phyloP scores from a whole-genome alignment of 2,329 filamentous ascomycete genomes.

The Pseudopyricularia javanii region DNA sequence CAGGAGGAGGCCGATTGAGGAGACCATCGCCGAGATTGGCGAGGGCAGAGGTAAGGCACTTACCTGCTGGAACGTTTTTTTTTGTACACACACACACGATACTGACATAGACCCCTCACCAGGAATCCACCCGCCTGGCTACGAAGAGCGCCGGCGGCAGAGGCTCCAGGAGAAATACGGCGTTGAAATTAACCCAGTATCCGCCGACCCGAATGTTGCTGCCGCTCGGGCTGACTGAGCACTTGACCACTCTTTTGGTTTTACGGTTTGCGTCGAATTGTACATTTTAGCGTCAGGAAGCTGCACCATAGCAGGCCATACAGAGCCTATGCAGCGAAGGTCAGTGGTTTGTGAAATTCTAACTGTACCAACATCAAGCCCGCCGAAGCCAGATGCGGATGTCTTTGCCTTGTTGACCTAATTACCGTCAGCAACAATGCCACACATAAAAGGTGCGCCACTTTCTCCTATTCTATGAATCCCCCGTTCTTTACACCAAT shows the following conservation, averaged over 20 bases:
- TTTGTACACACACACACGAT: not conserved
- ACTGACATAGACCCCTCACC: conserved; percentile 1
- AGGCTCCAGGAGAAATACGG: conserved; percentile 80
- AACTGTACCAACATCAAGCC: conserved; percentile 1
- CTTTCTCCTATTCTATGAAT: not conserved
- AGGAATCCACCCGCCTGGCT: conserved; percentile 75
- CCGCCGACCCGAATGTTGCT: conserved; percentile 25
- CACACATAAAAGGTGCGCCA: not conserved
- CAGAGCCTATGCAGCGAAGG: not conserved
- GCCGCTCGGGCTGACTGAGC: not conserved
- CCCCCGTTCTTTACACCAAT: not conserved
- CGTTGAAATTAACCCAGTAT: conserved; percentile 64
- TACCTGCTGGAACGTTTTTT: too few relatives aligned
- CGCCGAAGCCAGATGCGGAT: not conserved
- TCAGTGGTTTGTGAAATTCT: not conserved
- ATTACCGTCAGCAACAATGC: not conserved
- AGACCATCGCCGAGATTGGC: conserved; percentile 71
- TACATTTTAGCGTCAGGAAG: conserved; percentile 3
- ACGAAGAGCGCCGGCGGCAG: conserved; percentile 71
- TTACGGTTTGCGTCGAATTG: conserved; percentile 1
- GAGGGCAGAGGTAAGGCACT: conserved; percentile 64
- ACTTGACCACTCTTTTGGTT: not conserved
- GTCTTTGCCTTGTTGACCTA: not conserved
- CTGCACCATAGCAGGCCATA: not conserved
- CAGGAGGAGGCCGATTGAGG: conserved; percentile 61